Conservation (phyloP, 352 stramenopile species). For the Globisporangium emineosum region DNA sequence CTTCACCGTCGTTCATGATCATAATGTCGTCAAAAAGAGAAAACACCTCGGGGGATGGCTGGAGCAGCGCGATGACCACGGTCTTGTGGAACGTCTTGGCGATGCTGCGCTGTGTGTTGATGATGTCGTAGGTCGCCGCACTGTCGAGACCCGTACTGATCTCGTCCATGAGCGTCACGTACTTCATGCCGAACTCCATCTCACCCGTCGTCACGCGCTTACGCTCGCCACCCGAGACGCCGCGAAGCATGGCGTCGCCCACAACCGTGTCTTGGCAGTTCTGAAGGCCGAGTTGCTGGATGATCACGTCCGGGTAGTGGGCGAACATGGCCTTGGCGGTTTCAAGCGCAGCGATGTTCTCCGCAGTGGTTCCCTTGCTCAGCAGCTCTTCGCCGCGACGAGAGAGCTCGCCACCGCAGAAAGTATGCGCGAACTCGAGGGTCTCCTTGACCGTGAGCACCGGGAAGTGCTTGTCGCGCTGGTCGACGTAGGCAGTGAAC, state of each 20-base stretch:
- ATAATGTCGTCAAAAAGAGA: no score
- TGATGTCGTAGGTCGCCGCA: slow-evolving; percentile 87
- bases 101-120: slow-evolving; percentile 45
- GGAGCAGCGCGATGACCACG: slow-evolving; percentile 51
- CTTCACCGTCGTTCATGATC: no score
- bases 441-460: no score
- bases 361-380: no score
- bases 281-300: slow-evolving; percentile 25
- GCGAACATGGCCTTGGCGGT: neutral
- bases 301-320: slow-evolving; percentile 31
- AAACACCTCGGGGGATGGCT: slow-evolving; percentile 19
- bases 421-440: no score
- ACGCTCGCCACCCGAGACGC: slow-evolving; percentile 84
- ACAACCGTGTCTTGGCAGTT: slow-evolving; percentile 53
- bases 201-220: slow-evolving; percentile 90
- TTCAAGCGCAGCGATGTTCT: no score
- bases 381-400: no score
- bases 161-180: slow-evolving; percentile 84
- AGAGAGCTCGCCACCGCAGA: no score
- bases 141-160: slow-evolving; percentile 93
- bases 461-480: no score
- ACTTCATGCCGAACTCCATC: slow-evolving; percentile 79
- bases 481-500: no score
- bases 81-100: slow-evolving; percentile 42
- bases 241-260: slow-evolving; percentile 52